Conservation (phyloP, 2,329 filamentous ascomycete species). For the Cladosporium sp. region DNA sequence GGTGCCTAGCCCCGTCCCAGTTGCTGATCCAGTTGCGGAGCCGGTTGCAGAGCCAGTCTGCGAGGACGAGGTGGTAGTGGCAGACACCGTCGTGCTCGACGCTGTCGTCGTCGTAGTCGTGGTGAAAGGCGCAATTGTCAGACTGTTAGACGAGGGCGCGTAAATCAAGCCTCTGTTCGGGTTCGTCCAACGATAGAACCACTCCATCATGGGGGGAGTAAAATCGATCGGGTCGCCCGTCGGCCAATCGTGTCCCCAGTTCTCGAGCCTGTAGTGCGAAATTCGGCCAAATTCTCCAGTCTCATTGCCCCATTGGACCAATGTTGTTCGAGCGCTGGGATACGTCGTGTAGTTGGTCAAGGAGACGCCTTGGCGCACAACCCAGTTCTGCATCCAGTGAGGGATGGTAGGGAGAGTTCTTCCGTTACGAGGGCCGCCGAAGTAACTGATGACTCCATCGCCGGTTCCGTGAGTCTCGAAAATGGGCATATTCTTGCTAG, state of each 20-base stretch:
- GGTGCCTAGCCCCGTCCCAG: not conserved
- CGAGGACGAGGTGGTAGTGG: not conserved
- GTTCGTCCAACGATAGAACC: constrained; percentile 34
- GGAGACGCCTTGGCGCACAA: constrained; percentile 37
- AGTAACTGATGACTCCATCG: constrained; percentile 45
- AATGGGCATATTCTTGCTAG: constrained; percentile 39
- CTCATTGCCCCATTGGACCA: constrained; percentile 31
- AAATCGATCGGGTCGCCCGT: constrained; percentile 32
- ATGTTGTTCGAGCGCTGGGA: constrained; percentile 27
- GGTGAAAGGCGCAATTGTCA: not conserved
- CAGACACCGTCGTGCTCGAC: not conserved
- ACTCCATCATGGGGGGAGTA: constrained; percentile 34
- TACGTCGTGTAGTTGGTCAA: constrained; percentile 34
- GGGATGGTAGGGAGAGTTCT: constrained; percentile 25
- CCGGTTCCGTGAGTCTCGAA: constrained; percentile 48
- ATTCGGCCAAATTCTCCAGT: constrained; percentile 38
- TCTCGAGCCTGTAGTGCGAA: constrained; percentile 41
- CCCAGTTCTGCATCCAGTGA: constrained; percentile 41
- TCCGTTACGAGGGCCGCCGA: constrained; percentile 34
- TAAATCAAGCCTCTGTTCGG: constrained; percentile 22
- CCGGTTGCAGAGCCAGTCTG: not conserved
- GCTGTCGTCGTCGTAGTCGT: not conserved
- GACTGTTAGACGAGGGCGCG: not conserved
- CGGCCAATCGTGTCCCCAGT: constrained; percentile 41
- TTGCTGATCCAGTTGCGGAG: not conserved